phyloP scores from a whole-genome alignment of 179 eudicot genomes.

The Silene coronaria region DNA sequence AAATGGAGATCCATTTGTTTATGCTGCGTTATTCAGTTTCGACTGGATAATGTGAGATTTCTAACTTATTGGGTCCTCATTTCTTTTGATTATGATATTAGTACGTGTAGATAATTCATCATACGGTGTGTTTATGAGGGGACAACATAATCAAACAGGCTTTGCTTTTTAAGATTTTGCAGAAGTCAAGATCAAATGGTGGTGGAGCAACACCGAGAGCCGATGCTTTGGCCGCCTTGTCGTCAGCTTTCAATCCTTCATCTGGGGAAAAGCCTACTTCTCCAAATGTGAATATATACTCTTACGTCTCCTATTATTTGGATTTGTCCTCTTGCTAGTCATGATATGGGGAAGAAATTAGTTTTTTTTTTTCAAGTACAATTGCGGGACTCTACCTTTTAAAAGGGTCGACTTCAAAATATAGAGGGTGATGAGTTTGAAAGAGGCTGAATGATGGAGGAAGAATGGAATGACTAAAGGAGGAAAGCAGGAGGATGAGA shows the following conservation, averaged over 20 bases:
- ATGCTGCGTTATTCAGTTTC: background rate
- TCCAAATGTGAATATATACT: slow-evolving; percentile 28
- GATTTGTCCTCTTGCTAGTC: background rate
- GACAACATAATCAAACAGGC: background rate
- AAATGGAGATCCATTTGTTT: too few species aligned
- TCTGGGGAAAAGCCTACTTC: slow-evolving; percentile 42
- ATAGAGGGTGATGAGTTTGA: too few species aligned
- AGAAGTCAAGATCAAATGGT: slow-evolving; percentile 49
- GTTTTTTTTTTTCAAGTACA: too few species aligned
- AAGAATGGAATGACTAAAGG: too few species aligned
- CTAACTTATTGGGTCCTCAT: background rate
- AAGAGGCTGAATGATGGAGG: too few species aligned
- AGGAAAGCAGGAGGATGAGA: too few species aligned
- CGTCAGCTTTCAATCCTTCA: slow-evolving; percentile 68
- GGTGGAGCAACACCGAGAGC: slow-evolving; percentile 93
- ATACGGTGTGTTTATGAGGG: background rate
- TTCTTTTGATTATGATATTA: background rate
- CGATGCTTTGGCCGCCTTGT: slow-evolving; percentile 74
- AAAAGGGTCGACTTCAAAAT: too few species aligned
- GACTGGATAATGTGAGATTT: background rate
- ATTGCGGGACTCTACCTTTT: too few species aligned
- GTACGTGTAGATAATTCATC: background rate
- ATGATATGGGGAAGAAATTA: background rate
- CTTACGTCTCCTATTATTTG: background rate
- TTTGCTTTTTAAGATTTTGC: slow-evolving; percentile 14